phyloP scores from a whole-genome alignment of 1,284 basidiomycete genomes.

The Schizopora paradoxa region DNA sequence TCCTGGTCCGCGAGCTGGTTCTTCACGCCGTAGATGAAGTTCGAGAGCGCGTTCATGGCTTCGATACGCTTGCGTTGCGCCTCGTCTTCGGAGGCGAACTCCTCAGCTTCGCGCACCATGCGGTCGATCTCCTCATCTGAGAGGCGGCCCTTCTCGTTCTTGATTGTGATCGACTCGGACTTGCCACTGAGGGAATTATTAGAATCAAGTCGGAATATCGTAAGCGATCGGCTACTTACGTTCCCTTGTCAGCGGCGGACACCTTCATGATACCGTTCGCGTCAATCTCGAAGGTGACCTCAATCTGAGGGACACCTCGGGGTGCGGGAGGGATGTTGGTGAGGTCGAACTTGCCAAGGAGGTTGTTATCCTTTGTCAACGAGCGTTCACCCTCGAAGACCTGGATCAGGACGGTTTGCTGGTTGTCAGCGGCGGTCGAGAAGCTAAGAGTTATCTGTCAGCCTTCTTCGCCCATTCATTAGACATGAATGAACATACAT shows the following conservation, averaged over 20 bases:
- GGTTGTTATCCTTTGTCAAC: conserved; percentile 97
- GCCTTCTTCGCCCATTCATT: too few species aligned
- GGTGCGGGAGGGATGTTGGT: conserved; percentile 90
- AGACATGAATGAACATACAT: conserved; percentile 69
- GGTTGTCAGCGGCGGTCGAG: conserved; percentile 95
- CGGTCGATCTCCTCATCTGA: conserved; percentile 85
- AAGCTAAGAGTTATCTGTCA: conserved; percentile 48
- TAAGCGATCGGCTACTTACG: conserved; percentile 42
- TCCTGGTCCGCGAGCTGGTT: conserved; percentile 82
- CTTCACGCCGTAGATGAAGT: conserved; percentile 81
- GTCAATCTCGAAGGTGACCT: conserved; percentile 93
- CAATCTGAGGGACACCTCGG: conserved; percentile 92
- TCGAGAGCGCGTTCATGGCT: conserved; percentile 73
- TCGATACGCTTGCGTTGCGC: conserved; percentile 86
- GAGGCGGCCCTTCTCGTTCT: conserved; percentile 82
- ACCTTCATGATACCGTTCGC: conserved; percentile 92
- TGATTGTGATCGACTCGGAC: conserved; percentile 84
- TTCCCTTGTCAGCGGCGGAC: conserved; percentile 86
- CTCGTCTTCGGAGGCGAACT: conserved; percentile 84
- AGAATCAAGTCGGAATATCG: conserved; percentile 4
- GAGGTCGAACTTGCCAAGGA: conserved; percentile 95
- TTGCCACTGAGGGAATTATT: conserved; percentile 56
- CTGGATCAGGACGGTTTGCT: conserved; percentile 85
- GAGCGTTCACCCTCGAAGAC: conserved; percentile 95
- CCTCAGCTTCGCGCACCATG: conserved; percentile 90